Evolutionary conservation across 1,284 basidiomycete genomes (phyloP), one percentile per base, ranked within the genome.

Genomic region (Ganoderma multipileum): DNA sequence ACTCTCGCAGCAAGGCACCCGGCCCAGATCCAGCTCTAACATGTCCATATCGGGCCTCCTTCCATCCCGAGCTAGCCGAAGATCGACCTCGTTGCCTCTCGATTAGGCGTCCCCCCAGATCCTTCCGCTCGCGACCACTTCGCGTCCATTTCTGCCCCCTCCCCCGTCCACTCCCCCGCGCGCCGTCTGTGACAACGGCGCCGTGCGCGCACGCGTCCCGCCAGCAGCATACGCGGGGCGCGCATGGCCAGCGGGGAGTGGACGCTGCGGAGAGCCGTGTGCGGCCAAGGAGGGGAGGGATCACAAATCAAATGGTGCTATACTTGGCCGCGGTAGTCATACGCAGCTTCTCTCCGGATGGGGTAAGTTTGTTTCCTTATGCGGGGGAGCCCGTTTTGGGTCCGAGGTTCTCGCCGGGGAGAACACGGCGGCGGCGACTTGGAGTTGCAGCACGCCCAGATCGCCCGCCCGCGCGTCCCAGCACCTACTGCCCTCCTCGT

Each of bases 1-100:
- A 77, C 76, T 71, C 72, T 72, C 74, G 71, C 75, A 76, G 72
- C 69, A 71, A 76, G 76, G 75, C 73, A 76, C 75, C 58, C 54
- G 65, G 23, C 44, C 72, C 72, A 63, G 63, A 71, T 72, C 64
- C 66, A 70, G 72, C 64, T 59, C 69, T 63, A 39, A 67, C 68
- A 54, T 68, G 61, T 58, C 71, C 68, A 69, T 61, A 68, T 69
- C 55, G 20, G 67, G 69, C 20, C 44, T 26, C 61, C 68, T 72
- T 71, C 74, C 74, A 68, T 73, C 72, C 74, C 74, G 74, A 75
- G 74, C 69, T 69, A 72, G 72, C 74, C 74, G 74, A 75, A 69
- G 74, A 75, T 75, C 74, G 72, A 71, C 69, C 72, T 73, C 72
- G 68, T 73, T 73, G 68, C 69, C 50, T 38, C 73, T 65, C 69